Evolutionary conservation across 371 early-diverging fungal genomes (phyloP).

Genomic region (Mucor irregularis): DNA sequence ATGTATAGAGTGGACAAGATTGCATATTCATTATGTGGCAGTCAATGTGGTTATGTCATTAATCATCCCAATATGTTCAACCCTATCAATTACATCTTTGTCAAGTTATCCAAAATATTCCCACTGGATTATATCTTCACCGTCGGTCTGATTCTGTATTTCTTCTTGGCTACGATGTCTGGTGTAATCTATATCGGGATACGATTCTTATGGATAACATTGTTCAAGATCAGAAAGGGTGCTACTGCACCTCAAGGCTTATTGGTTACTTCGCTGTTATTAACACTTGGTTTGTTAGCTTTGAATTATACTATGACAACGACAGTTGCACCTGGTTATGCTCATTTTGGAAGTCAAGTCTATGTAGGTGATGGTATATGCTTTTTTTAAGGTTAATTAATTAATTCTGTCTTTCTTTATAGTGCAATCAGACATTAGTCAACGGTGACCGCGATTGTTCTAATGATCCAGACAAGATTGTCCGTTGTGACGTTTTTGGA

Average conservation of each 20-base stretch:
- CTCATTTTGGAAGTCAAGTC: conserved; percentile 62
- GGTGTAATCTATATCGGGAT: conserved; percentile 64
- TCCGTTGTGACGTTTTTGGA: conserved; percentile 57
- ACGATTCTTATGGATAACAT: conserved; percentile 61
- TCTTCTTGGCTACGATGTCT: conserved; percentile 61
- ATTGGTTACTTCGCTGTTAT: conserved; percentile 47
- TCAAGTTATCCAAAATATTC: conserved; percentile 56
- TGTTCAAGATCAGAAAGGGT: conserved; percentile 54
- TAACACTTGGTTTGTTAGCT: conserved; percentile 54
- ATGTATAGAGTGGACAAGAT: conserved; percentile 50
- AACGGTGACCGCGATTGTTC: conserved; percentile 40
- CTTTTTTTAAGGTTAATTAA: conserved; percentile 5
- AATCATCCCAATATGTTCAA: conserved; percentile 59
- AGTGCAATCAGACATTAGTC: conserved; percentile 54
- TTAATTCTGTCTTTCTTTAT: conserved; percentile 6
- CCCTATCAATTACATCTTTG: conserved; percentile 63
- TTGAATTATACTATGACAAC: conserved; percentile 55
- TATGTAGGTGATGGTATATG: conserved; percentile 35
- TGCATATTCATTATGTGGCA: conserved; percentile 60
- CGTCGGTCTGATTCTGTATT: conserved; percentile 60
- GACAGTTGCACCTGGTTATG: conserved; percentile 58
- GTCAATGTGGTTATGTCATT: conserved; percentile 66
- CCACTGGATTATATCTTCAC: conserved; percentile 67
- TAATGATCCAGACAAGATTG: conserved; percentile 45
- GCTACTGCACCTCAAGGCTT: conserved; percentile 65